Percentiles rank a stretch among this genome's conserved stretches.
Conservation (phyloP, 2,329 filamentous ascomycete species). For the Epichloe sibirici region DNA sequence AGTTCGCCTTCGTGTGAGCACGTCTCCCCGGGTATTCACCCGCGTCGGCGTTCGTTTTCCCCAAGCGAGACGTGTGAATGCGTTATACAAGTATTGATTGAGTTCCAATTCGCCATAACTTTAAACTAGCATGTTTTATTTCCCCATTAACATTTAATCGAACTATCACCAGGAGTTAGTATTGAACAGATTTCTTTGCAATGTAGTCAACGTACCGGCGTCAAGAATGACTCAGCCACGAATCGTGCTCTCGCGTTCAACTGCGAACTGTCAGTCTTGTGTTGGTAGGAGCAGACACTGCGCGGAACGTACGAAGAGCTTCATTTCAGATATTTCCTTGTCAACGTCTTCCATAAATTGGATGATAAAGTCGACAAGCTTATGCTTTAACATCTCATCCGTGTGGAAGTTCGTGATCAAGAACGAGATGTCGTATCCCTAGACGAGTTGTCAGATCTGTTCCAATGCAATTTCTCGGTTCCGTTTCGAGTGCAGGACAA, state of each 20-base stretch:
- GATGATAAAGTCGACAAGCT: slow-evolving; percentile 97
- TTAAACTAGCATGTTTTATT: neutral
- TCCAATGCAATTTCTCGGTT: neutral
- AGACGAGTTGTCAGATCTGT: slow-evolving; percentile 7
- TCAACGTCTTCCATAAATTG: slow-evolving; percentile 99
- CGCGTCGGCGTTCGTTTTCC: neutral
- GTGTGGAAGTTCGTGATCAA: slow-evolving; percentile 98
- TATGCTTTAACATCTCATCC: slow-evolving; percentile 97
- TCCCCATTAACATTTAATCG: slow-evolving; percentile 13
- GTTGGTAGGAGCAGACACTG: neutral
- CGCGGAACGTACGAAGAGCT: slow-evolving; percentile 74
- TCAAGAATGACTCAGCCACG: slow-evolving; percentile 95
- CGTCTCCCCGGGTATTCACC: neutral
- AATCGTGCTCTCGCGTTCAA: slow-evolving; percentile 94
- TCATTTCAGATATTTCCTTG: slow-evolving; percentile 99
- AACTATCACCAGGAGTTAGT: slow-evolving; percentile 15
- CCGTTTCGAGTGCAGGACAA: slow-evolving; percentile 13
- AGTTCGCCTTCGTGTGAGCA: neutral
- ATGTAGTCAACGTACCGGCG: slow-evolving; percentile 48
- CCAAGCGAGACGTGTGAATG: neutral
- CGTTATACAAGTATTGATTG: neutral
- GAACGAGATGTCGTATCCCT: slow-evolving; percentile 98
- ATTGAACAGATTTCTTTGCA: neutral
- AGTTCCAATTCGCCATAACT: neutral
- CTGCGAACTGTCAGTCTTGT: slow-evolving; percentile 32